Percentiles rank a stretch among this genome's conserved stretches.
phyloP scores from a whole-genome alignment of 2,329 filamentous ascomycete species.

The Aureobasidium melanogenum region DNA sequence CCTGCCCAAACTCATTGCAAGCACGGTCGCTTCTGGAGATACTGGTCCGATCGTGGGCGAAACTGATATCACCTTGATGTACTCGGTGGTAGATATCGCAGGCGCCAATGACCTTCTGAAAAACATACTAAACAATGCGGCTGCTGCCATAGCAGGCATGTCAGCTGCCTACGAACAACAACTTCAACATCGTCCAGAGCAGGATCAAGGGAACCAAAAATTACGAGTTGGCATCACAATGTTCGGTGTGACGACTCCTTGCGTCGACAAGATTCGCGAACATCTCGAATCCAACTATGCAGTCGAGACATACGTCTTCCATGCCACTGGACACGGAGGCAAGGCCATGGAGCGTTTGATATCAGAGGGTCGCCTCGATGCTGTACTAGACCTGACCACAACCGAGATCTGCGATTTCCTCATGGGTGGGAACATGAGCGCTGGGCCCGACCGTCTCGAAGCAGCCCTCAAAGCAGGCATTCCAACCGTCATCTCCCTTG shows the following conservation, averaged over 20 bases:
- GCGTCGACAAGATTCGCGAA: constrained; percentile 47
- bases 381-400: constrained; percentile 61
- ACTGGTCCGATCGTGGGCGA: constrained; percentile 57
- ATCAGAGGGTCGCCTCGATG: constrained; percentile 50
- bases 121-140: constrained; percentile 54
- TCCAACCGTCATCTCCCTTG: constrained; percentile 45
- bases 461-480: constrained; percentile 50
- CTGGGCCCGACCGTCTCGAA: constrained; percentile 48
- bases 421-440: constrained; percentile 54
- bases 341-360: constrained; percentile 60
- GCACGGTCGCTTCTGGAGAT: constrained; percentile 60
- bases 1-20: constrained; percentile 62
- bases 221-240: constrained; percentile 58
- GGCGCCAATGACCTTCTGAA: constrained; percentile 54
- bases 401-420: constrained; percentile 59
- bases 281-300: constrained; percentile 38
- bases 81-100: constrained; percentile 62
- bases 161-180: constrained; percentile 35
- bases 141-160: constrained; percentile 52
- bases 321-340: constrained; percentile 61
- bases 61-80: constrained; percentile 61
- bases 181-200: neutral
- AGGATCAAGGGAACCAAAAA: constrained; percentile 20
- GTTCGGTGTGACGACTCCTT: constrained; percentile 66
- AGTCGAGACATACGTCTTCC: constrained; percentile 57